These are phyloP conservation scores for Pichia pseudocactophila DNA, from an alignment of 805 yeast species.

Conservation along the genomic window DNA sequence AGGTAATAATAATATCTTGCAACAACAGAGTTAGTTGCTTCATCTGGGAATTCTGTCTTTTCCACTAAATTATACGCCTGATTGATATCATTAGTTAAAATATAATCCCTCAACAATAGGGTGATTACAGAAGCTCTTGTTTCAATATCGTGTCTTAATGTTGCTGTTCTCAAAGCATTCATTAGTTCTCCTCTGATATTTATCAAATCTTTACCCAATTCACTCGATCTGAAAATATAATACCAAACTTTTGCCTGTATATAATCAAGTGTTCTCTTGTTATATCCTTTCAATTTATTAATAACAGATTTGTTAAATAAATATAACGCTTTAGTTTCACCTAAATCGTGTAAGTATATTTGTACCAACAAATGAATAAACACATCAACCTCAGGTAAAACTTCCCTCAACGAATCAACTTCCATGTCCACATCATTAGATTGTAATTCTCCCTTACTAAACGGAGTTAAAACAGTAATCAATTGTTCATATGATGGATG, in stretches of 20 bases:
- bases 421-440: constrained; percentile 25
- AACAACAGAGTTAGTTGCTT: constrained; percentile 70
- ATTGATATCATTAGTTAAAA: constrained; percentile 68
- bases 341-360: constrained; percentile 60
- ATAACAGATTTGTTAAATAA: constrained; percentile 46
- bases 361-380: constrained; percentile 74
- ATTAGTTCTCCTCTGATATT: constrained; percentile 64
- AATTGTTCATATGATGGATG: constrained; percentile 34
- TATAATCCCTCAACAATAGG: constrained; percentile 72
- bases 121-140: constrained; percentile 84
- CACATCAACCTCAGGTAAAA: constrained; percentile 73
- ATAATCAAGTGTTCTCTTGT: constrained; percentile 77
- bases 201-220: constrained; percentile 44
- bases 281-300: constrained; percentile 50
- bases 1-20: constrained; percentile 88
- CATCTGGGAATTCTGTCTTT: constrained; percentile 80
- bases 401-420: constrained; percentile 25
- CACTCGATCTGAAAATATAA: constrained; percentile 72
- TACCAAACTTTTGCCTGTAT: constrained; percentile 91
- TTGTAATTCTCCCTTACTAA: constrained; percentile 24
- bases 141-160: constrained; percentile 86
- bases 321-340: constrained; percentile 40
- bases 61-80: constrained; percentile 86
- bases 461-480: constrained; percentile 25
- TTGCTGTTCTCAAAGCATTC: constrained; percentile 73